Evolutionary conservation across 2,329 filamentous ascomycete species (phyloP), one percentile per base, ranked within the genome.

Genomic region (Talaromyces sp.): DNA sequence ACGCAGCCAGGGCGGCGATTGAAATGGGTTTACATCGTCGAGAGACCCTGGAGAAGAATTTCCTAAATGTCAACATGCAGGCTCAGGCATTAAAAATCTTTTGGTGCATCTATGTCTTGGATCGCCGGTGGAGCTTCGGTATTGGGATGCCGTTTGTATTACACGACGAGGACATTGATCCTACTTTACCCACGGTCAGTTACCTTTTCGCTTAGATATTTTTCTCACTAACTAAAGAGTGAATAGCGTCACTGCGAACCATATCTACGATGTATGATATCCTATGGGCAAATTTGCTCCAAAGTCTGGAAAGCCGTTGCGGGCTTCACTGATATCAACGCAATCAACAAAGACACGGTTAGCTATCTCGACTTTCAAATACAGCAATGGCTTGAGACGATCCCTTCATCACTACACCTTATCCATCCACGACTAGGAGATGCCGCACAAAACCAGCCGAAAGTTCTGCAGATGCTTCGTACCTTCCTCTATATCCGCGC

Each of bases 1-100:
- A 27, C 27, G 60, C 60, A 17, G 60, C 60, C 37, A 39, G 93
- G 17, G 84, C 94, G 74, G 95, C 91, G 66, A 79, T 92, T 25
- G 90, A 93, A 74, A 82, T 93, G 63, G 93, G 93, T 2, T 31
- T 62, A 17, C 60, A 62, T 37, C 41, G 45, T 19, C 27, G 31
- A 19, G 60, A 62, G 13, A 35, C 33, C 3, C 3, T 62, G 15
- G 31, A 25, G 4, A 50, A 35, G 17, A 35, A 35, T 13, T 50
- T 62, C 5, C 31, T 43, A 8, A 17, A 50, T n/a, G 45, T n/a
- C 27, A 35, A 19, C 15, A 31, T 25, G 22, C 41, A 41, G 19
- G 22, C 8, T 27, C 22, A 39, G 22, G 62, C 62, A 17, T n/a
- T 52, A 11, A 22, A 22, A 25, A 3, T 64, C 5, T 64, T 64